A percentile compares a stretch with the other conserved stretches of the same genome.
Conservation (phyloP, 805 yeast genomes). For the Kurtzmaniella cleridarum region DNA sequence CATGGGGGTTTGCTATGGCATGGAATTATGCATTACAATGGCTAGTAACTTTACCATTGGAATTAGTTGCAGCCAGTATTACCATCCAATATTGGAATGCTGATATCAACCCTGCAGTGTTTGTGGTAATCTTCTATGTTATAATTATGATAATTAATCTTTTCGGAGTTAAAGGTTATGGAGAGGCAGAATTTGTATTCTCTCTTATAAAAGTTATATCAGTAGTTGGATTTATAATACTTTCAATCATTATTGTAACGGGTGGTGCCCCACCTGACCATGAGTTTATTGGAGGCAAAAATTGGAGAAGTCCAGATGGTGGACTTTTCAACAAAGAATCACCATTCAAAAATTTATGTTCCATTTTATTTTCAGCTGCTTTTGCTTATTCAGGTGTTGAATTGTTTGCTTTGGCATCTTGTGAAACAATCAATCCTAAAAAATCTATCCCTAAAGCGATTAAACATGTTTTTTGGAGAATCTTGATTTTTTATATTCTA, state of each 20-base stretch:
- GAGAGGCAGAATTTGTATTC: constrained; percentile 62
- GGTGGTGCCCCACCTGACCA: constrained; percentile 53
- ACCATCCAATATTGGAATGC: constrained; percentile 28
- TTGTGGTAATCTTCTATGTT: constrained; percentile 50
- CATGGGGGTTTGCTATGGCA: constrained; percentile 21
- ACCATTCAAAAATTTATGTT: constrained; percentile 59
- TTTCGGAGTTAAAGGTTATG: constrained; percentile 62
- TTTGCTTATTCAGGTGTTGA: constrained; percentile 67
- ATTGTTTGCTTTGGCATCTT: constrained; percentile 59
- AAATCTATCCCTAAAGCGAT: constrained; percentile 59
- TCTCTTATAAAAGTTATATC: constrained; percentile 52
- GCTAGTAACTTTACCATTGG: constrained; percentile 32
- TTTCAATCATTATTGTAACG: constrained; percentile 48
- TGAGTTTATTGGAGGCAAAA: constrained; percentile 53
- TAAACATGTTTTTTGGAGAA: constrained; percentile 62
- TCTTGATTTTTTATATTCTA: constrained; percentile 51
- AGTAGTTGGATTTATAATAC: constrained; percentile 52
- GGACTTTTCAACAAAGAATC: constrained; percentile 41
- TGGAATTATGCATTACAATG: constrained; percentile 35
- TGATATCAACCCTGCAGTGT: constrained; percentile 44
- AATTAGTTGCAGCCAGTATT: constrained; percentile 31
- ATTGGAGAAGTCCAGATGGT: constrained; percentile 50
- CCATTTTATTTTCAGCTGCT: constrained; percentile 55
- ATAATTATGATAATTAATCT: constrained; percentile 48
- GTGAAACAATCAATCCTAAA: constrained; percentile 59